Conservation (phyloP, 2,329 filamentous ascomycete species). For the Aspergillus chevalieri region DNA sequence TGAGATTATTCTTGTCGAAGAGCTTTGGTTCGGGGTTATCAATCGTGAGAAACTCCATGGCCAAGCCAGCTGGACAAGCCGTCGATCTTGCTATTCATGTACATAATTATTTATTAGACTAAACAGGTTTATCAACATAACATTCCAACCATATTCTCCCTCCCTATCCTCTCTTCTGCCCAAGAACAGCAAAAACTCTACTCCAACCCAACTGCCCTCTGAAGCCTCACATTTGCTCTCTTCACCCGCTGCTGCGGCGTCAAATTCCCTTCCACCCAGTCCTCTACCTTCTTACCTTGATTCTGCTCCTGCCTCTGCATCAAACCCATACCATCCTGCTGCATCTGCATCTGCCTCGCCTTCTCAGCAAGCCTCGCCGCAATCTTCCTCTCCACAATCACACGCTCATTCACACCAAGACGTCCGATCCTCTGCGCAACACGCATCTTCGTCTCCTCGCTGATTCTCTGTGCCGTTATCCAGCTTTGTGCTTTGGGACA, state of each 20-base stretch:
- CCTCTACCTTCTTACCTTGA: background rate
- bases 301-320: background rate
- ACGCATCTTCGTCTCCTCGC: conserved; percentile 3
- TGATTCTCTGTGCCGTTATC: conserved; percentile 13
- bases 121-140: no score
- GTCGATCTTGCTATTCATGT: background rate
- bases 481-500: conserved; percentile 15
- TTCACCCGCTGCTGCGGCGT: conserved; percentile 1
- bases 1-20: no score
- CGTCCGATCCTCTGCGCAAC: conserved; percentile 4
- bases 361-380: conserved; percentile 5
- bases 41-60: no score
- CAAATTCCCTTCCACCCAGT: background rate
- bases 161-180: background rate
- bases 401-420: conserved; percentile 3
- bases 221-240: conserved; percentile 12
- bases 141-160: background rate
- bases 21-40: no score
- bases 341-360: conserved; percentile 2
- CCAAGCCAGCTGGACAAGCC: no score
- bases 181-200: background rate
- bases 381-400: background rate
- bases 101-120: background rate
- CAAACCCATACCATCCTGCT: background rate
- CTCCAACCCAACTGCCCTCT: conserved; percentile 5